phyloP scores from a whole-genome alignment of 2,329 filamentous ascomycete genomes.

The Penicillium sp. region DNA sequence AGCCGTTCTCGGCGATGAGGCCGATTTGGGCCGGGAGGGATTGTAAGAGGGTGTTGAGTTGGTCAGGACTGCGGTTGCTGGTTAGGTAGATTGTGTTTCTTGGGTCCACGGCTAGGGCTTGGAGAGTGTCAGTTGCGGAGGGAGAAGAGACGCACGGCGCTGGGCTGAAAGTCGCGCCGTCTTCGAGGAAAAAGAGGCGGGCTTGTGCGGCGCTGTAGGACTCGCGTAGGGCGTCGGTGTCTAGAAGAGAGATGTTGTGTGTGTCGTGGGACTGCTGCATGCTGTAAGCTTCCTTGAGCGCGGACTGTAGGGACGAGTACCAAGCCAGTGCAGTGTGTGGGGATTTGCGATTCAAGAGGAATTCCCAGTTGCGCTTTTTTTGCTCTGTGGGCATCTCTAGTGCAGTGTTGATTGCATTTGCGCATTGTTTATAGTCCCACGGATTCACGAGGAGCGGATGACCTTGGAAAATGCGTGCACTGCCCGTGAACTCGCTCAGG shows the following conservation, averaged over 20 bases:
- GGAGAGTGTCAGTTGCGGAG: slow-evolving; percentile 71
- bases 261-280: slow-evolving; percentile 77
- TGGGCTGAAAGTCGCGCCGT: slow-evolving; percentile 78
- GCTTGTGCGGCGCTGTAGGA: slow-evolving; percentile 62
- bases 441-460: slow-evolving; percentile 83
- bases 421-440: slow-evolving; percentile 86
- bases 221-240: slow-evolving; percentile 56
- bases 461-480: slow-evolving; percentile 73
- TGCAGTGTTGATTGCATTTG: slow-evolving; percentile 74
- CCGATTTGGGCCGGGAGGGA: slow-evolving; percentile 65
- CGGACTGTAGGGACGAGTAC: slow-evolving; percentile 65
- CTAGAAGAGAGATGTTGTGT: slow-evolving; percentile 74
- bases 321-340: slow-evolving; percentile 77
- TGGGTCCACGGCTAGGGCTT: slow-evolving; percentile 69
- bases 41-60: slow-evolving; percentile 75
- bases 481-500: slow-evolving; percentile 89
- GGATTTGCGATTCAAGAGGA: slow-evolving; percentile 66
- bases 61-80: slow-evolving; percentile 76
- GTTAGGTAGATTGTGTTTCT: slow-evolving; percentile 86
- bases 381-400: slow-evolving; percentile 75
- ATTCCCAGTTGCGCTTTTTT: slow-evolving; percentile 67
- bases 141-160: slow-evolving; percentile 71
- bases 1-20: slow-evolving; percentile 88
- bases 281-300: slow-evolving; percentile 68
- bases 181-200: slow-evolving; percentile 82